Base-by-base conservation (phyloP, 2,329 filamentous ascomycete genomes). In the Coleophoma eucalyptorum region DNA sequence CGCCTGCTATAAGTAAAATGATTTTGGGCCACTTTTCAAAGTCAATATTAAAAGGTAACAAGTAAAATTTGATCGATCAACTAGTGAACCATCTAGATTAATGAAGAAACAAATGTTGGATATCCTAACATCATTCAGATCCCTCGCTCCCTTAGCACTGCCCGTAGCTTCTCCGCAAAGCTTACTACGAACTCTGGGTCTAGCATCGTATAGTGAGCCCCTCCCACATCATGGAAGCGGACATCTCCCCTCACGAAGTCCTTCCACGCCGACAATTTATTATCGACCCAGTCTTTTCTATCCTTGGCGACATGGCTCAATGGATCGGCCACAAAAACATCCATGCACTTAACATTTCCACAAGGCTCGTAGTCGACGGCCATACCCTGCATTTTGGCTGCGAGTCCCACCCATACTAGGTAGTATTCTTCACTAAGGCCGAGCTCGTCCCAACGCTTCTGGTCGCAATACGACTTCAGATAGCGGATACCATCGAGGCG, bases 201-300 rank as follows among this genome's bases (percentile, higher is more conserved):
- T 2, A 50, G n/a, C 34, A 50, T 46, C 15, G 48, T 50, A 45
- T 46, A 46, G 42, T 50, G 48, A 12, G 48, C 34, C 7, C 48
- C 48, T 5, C 33, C 34, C 6, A 50, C 48, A 13, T 46, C 48
- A 46, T 46, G 33, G 20, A 38, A 50, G 8, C 43, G 34, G 5
- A 42, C 20, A 31, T 26, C 15, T 15, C n/a, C 35, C 8, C 34
- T n/a, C 7, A 46, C 42, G 18, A 50, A 50, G 12, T 18, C 42
- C 5, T 34, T 19, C 48, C 48, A 50, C n/a, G 46, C 46, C 16
- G 5, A 20, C n/a, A 50, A 19, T 15, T 50, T 33, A 41, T 46
- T 40, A 10, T 42, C 11, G 18, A 40, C 12, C 50, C 46, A 48
- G 5, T 51, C 46, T 16, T 48, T 33, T 26, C 18, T 47, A 20